phyloP scores from a whole-genome alignment of 2,329 filamentous ascomycete species.

The Emmonsiellopsis sp. region DNA sequence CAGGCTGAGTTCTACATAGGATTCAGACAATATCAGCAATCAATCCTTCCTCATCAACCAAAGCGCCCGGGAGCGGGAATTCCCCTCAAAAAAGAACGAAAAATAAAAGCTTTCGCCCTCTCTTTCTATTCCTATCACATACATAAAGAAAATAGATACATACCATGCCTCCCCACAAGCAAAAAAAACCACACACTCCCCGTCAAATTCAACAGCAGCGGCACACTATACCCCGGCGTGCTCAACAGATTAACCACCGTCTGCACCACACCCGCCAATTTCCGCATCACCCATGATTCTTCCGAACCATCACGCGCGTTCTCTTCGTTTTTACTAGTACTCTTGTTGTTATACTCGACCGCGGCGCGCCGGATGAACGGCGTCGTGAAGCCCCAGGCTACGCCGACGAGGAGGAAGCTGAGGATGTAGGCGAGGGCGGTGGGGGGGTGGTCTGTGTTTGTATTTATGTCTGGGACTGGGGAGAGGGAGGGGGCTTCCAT shows the following conservation, averaged over 20 bases:
- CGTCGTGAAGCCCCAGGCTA: slow-evolving; percentile 89
- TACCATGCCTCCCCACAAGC: slow-evolving; percentile 83
- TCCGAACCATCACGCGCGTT: background rate
- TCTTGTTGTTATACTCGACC: slow-evolving; percentile 54
- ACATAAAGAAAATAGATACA: slow-evolving; percentile 25
- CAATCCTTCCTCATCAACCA: background rate
- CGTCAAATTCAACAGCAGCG: slow-evolving; percentile 77
- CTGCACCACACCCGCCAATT: slow-evolving; percentile 57
- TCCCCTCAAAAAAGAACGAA: background rate
- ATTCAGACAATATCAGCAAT: background rate
- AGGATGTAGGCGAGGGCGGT: slow-evolving; percentile 66
- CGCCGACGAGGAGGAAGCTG: slow-evolving; percentile 80
- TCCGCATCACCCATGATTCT: slow-evolving; percentile 52
- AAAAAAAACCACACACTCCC: slow-evolving; percentile 96
- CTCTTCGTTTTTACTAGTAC: slow-evolving; percentile 1
- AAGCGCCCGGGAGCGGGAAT: too few species aligned
- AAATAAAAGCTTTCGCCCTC: background rate
- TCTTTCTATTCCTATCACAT: too few species aligned
- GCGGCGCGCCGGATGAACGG: slow-evolving; percentile 86
- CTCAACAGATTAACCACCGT: slow-evolving; percentile 67
- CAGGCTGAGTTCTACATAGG: slow-evolving; percentile 64
- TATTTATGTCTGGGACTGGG: too few species aligned
- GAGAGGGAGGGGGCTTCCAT: too few species aligned
- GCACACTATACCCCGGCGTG: slow-evolving; percentile 76
- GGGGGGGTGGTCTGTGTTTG: slow-evolving; percentile 18